Percentiles rank a stretch among this genome's conserved stretches.
These are phyloP conservation scores for Diversispora eburnea DNA, from an alignment of 192 early-diverging fungal genomes.

Conservation along the genomic window DNA sequence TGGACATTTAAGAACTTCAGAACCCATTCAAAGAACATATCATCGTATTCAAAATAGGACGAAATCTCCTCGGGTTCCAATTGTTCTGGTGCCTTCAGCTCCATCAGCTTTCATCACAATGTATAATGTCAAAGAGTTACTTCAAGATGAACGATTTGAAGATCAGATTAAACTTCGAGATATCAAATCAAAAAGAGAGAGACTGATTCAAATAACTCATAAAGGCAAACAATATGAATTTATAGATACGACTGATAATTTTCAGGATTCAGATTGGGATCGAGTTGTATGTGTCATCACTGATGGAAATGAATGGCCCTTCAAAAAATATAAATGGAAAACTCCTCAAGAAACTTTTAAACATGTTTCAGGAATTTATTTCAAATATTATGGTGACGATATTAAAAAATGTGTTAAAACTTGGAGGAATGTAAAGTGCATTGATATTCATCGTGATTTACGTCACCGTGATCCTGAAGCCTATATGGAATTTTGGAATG, in stretches of 20 bases:
- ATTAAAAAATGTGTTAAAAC: too few species aligned
- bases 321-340: conserved; percentile 86
- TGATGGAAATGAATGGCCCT: conserved; percentile 92
- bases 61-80: too few species aligned
- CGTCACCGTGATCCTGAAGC: too few species aligned
- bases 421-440: too few species aligned
- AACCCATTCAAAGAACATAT: conserved; percentile 57
- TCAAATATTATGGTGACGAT: too few species aligned
- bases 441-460: too few species aligned
- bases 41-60: too few species aligned
- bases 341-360: conserved; percentile 81
- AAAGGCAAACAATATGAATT: conserved; percentile 68
- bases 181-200: conserved; percentile 56
- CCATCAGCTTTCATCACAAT: conserved; percentile 79
- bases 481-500: too few species aligned
- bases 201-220: conserved; percentile 62
- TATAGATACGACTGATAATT: conserved; percentile 69
- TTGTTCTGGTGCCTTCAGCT: conserved; percentile 81
- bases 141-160: conserved; percentile 71
- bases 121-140: conserved; percentile 84
- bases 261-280: conserved; percentile 80
- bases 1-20: not conserved
- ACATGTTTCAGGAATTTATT: conserved; percentile 35
- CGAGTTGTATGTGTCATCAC: conserved; percentile 87
- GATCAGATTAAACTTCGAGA: conserved; percentile 60